Evolutionary conservation across 345 rosid genomes (phyloP).

Genomic region (Acer yangbiense): DNA sequence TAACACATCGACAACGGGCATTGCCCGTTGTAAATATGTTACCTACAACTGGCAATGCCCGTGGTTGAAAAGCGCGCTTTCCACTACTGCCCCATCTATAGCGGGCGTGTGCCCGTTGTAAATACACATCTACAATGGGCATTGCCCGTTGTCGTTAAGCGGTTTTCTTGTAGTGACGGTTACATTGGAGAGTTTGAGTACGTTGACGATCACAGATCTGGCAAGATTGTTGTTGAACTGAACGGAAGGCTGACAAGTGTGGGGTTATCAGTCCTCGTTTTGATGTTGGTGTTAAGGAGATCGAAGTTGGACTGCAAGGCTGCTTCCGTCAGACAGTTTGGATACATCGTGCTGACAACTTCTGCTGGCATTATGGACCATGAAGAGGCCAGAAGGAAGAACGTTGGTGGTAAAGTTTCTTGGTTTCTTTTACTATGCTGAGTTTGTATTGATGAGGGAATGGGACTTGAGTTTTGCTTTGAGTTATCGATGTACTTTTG

Average conservation of each 20-base stretch:
- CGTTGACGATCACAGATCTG: slow-evolving; percentile 54
- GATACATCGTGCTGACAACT: slow-evolving; percentile 52
- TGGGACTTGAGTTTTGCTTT: slow-evolving; percentile 16
- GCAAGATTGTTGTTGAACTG: slow-evolving; percentile 51
- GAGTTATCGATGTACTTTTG: slow-evolving; percentile 13
- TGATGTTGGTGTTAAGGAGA: slow-evolving; percentile 50
- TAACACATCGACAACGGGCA: too few relatives aligned
- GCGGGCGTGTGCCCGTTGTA: too few relatives aligned
- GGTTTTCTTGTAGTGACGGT: too few relatives aligned
- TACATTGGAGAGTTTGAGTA: slow-evolving; percentile 57
- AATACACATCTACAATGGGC: too few relatives aligned
- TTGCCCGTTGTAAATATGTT: too few relatives aligned
- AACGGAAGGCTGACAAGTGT: slow-evolving; percentile 53
- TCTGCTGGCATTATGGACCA: slow-evolving; percentile 61
- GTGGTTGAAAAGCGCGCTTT: too few relatives aligned
- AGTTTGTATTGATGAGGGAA: not conserved
- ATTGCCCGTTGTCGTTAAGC: too few relatives aligned
- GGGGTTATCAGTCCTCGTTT: slow-evolving; percentile 61
- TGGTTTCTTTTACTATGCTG: slow-evolving; percentile 46
- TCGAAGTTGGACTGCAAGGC: slow-evolving; percentile 57
- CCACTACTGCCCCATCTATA: too few relatives aligned
- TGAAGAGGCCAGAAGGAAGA: slow-evolving; percentile 58
- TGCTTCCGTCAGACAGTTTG: slow-evolving; percentile 56
- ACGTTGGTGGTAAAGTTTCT: slow-evolving; percentile 56
- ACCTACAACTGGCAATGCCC: too few relatives aligned